phyloP scores from a whole-genome alignment of 305 asterid species.

The Rubia peregrina region DNA sequence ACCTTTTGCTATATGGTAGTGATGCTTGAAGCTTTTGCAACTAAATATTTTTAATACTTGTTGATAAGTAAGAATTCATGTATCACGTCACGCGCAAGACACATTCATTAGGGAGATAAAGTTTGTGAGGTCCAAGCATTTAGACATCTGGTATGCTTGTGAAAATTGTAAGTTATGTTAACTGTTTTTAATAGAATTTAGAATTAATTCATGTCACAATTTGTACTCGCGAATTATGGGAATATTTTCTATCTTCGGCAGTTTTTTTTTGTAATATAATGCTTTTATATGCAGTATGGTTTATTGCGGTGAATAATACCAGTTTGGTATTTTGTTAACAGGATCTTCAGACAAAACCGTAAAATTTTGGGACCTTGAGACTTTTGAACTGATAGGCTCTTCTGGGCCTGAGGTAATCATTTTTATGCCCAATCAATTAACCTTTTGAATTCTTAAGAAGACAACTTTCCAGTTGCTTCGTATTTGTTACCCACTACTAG shows the following conservation, averaged over 20 bases:
- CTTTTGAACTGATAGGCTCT: slow-evolving; percentile 95
- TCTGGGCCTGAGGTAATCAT: slow-evolving; percentile 83
- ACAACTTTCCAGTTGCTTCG: background rate
- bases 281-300: background rate
- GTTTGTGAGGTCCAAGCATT: background rate
- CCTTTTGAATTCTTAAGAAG: slow-evolving; percentile 15
- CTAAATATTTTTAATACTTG: background rate
- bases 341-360: slow-evolving; percentile 98
- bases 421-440: slow-evolving; percentile 1
- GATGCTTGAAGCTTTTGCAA: background rate
- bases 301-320: background rate
- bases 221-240: background rate
- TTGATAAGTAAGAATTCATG: background rate
- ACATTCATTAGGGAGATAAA: background rate
- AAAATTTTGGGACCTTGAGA: slow-evolving; percentile 99
- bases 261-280: background rate
- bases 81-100: background rate
- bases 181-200: background rate
- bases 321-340: slow-evolving; percentile 31
- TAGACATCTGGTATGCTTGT: background rate
- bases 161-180: background rate
- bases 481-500: background rate
- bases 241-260: background rate
- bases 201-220: background rate
- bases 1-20: background rate